These are phyloP conservation scores for Aquilaria yunnanensis DNA, from an alignment of 345 rosid species.

Conservation along the genomic window DNA sequence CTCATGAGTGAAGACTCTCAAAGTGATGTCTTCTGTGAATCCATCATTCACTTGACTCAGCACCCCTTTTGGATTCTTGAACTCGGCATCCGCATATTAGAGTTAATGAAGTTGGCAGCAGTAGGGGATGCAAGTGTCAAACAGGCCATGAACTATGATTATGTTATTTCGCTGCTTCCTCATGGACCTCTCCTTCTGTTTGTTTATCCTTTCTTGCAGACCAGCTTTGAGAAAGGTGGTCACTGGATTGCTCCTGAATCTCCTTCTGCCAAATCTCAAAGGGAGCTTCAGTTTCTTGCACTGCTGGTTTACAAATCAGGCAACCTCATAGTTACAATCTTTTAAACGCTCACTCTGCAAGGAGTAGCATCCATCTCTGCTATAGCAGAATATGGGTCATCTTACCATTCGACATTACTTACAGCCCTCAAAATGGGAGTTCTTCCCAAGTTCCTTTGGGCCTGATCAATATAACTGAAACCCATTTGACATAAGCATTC, in stretches of 20 bases:
- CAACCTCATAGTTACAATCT: conserved; percentile 5
- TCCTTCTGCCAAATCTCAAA: neutral
- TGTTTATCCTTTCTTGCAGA: neutral
- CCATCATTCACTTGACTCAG: neutral
- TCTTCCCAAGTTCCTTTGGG: neutral
- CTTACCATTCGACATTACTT: neutral
- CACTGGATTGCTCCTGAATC: neutral
- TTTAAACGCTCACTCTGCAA: neutral
- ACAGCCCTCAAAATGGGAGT: neutral
- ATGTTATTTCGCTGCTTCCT: neutral
- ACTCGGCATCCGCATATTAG: neutral
- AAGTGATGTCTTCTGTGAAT: neutral
- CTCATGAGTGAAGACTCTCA: neutral
- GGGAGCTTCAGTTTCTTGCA: conserved; percentile 6
- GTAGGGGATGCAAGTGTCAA: neutral
- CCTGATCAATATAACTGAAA: neutral
- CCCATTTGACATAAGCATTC: conserved; percentile 10
- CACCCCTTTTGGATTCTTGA: neutral
- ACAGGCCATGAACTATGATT: conserved; percentile 2
- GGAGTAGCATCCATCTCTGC: neutral
- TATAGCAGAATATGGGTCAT: neutral
- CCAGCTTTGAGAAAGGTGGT: neutral
- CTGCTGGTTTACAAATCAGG: neutral
- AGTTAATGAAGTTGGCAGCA: neutral
- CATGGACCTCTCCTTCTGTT: neutral